Base-by-base conservation (phyloP, 495 filamentous ascomycete species). In the Penicillium diatomitis region DNA sequence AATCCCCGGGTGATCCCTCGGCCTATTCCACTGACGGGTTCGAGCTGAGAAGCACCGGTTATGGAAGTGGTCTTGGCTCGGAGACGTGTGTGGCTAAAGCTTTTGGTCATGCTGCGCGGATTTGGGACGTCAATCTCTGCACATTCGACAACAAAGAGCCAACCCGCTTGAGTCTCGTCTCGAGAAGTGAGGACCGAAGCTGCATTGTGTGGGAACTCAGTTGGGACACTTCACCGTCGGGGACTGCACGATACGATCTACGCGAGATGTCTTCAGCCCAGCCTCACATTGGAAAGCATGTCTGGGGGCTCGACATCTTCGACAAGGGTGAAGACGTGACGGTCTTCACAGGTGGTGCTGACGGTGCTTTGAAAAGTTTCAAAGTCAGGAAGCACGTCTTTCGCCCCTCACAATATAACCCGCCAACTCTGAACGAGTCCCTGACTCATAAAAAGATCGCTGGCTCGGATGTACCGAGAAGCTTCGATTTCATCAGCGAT, bases 51-150 rank as follows among this genome's bases (percentile, higher is more conserved):
- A 62, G 61, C 44, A 76, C 71, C 34, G 72, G 72, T 0, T 73
- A 73, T 51, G 66, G 68, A 11, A 52, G 47, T 11, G 60, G 38
- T 28, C 47, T 60, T 42, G 60, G 53, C 4, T 63, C 64, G 3
- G 69, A 75, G 42, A 62, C 64, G 11, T 55, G 58, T 34, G 20
- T 92, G 36, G 86, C 84, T 2, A 78, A 78, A 10, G 80, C 74
- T 0, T 94, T 88, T 83, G 91, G 86, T 0, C 92, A 98, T 67
- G 64, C 75, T 3, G 94, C 94, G 32, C 79, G 92, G 37, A 94
- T 97, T 51, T 99, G 92, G 92, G 76, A 80, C 41, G 80, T 94
- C 1, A 75, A 75, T 48, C 92, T 95, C 56, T 57, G 81, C 6
- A 54, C 68, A 7, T 46, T 52, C 3, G 59, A 60, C 46, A 46